Conservation (phyloP, 2,329 filamentous ascomycete genomes). For the Curvularia verruculosa region DNA sequence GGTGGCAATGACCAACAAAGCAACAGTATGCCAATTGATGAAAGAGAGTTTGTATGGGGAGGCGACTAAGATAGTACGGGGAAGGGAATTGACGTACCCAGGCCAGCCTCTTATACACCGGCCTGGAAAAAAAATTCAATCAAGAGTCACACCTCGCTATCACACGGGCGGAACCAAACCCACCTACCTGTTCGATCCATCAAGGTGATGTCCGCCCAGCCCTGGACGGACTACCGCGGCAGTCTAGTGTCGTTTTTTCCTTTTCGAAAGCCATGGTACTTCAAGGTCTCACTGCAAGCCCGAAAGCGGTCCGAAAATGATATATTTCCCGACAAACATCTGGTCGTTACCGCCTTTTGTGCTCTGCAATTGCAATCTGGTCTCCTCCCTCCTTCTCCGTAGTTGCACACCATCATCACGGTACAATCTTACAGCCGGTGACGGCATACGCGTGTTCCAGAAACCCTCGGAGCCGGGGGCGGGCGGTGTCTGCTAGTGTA, state of each 20-base stretch:
- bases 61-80: slow-evolving; percentile 1
- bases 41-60: not conserved
- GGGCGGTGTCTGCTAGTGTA: slow-evolving; percentile 18
- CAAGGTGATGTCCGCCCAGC: slow-evolving; percentile 20
- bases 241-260: slow-evolving; percentile 12
- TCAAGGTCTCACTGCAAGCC: slow-evolving; percentile 18
- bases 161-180: slow-evolving; percentile 27
- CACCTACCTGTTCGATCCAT: slow-evolving; percentile 14
- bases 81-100: slow-evolving; percentile 2
- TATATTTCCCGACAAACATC: not conserved
- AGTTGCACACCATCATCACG: slow-evolving; percentile 3
- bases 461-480: slow-evolving; percentile 16
- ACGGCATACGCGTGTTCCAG: slow-evolving; percentile 13
- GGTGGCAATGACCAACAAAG: not conserved
- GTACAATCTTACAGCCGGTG: slow-evolving; percentile 2
- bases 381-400: not conserved
- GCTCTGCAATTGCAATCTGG: not conserved
- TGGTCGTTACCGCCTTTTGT: not conserved
- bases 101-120: slow-evolving; percentile 25
- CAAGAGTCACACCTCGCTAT: slow-evolving; percentile 37
- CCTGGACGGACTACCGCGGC: slow-evolving; percentile 18
- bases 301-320: slow-evolving; percentile 9
- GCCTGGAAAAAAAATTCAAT: slow-evolving; percentile 22
- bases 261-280: slow-evolving; percentile 20
- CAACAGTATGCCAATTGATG: not conserved